phyloP scores from a whole-genome alignment of 495 filamentous ascomycete genomes.

The Xylaria curta region DNA sequence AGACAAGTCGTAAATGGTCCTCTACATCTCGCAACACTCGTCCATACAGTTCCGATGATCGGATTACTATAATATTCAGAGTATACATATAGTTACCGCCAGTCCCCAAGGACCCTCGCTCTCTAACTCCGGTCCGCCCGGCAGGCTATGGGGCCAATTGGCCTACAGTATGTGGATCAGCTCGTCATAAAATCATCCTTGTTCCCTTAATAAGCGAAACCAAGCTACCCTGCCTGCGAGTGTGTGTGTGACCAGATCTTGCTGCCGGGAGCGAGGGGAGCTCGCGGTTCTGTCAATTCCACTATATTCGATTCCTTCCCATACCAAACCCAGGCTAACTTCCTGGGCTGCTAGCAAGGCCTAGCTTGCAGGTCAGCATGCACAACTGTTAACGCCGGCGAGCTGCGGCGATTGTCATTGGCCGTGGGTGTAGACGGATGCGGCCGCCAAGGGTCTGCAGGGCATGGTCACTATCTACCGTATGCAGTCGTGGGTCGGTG shows the following conservation, averaged over 20 bases:
- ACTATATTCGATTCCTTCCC: neutral
- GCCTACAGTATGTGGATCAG: neutral
- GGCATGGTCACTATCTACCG: neutral
- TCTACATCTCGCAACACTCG: neutral
- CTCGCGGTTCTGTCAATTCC: neutral
- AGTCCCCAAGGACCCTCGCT: neutral
- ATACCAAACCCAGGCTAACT: neutral
- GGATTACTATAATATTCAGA: neutral
- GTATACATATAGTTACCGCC: too few species aligned
- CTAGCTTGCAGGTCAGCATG: slow-evolving; percentile 2
- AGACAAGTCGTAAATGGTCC: too few species aligned
- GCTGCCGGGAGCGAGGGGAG: neutral
- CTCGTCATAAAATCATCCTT: neutral
- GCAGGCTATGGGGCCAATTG: neutral
- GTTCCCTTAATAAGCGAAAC: neutral
- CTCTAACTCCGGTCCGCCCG: slow-evolving; percentile 22
- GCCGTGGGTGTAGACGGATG: slow-evolving; percentile 7
- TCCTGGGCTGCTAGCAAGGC: neutral
- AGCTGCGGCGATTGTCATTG: neutral
- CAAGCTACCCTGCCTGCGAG: neutral
- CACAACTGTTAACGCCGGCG: neutral
- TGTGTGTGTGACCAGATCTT: slow-evolving; percentile 1
- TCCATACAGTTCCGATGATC: neutral
- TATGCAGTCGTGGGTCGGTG: slow-evolving; percentile 19
- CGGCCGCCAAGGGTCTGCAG: slow-evolving; percentile 16